These are phyloP conservation scores for Scleroderma bovista DNA, from an alignment of 768 basidiomycete species.

Conservation along the genomic window DNA sequence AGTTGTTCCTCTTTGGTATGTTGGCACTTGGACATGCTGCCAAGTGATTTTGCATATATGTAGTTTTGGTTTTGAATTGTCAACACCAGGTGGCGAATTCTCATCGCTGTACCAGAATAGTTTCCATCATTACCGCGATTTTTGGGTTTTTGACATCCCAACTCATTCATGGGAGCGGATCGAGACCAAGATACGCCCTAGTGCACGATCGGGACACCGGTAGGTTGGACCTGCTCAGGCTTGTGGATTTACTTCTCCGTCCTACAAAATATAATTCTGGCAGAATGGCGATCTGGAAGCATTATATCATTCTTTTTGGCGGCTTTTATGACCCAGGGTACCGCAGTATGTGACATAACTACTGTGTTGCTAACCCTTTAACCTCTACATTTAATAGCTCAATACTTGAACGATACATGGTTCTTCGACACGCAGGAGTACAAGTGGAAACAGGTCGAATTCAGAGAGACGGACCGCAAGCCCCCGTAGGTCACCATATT, in stretches of 20 bases:
- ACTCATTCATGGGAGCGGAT: conserved; percentile 84
- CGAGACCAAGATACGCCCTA: conserved; percentile 77
- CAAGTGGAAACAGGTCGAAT: conserved; percentile 76
- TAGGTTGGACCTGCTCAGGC: conserved; percentile 25
- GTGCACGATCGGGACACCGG: conserved; percentile 81
- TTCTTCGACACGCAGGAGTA: conserved; percentile 83
- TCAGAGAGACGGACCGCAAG: conserved; percentile 60
- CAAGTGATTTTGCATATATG: no score
- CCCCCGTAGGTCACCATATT: conserved; percentile 55
- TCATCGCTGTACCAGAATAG: conserved; percentile 77
- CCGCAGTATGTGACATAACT: conserved; percentile 48
- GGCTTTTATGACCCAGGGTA: conserved; percentile 88
- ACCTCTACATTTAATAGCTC: conserved; percentile 41
- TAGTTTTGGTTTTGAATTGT: no score
- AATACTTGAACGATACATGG: conserved; percentile 83
- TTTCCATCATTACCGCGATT: conserved; percentile 86
- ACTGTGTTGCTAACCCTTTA: background rate
- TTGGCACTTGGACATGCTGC: no score
- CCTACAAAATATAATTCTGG: background rate
- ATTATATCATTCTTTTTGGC: conserved; percentile 80
- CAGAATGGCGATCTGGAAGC: conserved; percentile 89
- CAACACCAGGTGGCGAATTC: conserved; percentile 67
- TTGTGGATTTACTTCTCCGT: background rate
- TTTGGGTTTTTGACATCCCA: conserved; percentile 81
- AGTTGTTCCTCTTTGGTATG: conserved; percentile 77